Evolutionary conservation across 768 basidiomycete genomes (phyloP), one percentile per base, ranked within the genome.

Genomic region (Rhizopogon vulgaris): DNA sequence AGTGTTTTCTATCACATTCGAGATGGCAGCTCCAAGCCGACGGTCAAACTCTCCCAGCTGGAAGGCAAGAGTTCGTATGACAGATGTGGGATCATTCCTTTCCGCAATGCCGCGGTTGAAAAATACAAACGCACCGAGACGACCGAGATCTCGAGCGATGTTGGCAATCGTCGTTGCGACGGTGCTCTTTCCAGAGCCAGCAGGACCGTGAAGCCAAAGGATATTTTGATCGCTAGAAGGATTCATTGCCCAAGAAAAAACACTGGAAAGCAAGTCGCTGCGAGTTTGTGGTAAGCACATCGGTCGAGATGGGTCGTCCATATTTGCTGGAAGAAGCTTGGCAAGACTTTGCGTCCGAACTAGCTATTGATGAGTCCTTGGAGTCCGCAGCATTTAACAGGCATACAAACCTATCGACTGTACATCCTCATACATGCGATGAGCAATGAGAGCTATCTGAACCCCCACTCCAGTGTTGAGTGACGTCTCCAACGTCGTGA

Each of bases 131-230:
- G 71, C 67, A 7, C 71, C 70, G 5, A 71, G 71, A 30, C 64
- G 66, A 11, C 63, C 63, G 5, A 64, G 52, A 1, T 68, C 58
- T n/a, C 63, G 57, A 25, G 66, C 67, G 25, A 69, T 41, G 48
- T 67, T 63, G 34, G 70, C 70, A 11, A 71, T 51, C 0, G 71
- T 72, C 0, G 65, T 72, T 4, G 70, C 49, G 18, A 71, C 56
- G 1, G 70, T 63, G 36, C 70, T 73, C 58, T 71, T 71, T 10
- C 70, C 71, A 5, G 68, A 52, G 15, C 70, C 70, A 0, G 71
- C 69, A 34, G 69, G 62, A 7, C 71, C 69, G 30, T 66, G 58
- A 27, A 71, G 48, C 70, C 71, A 71, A 34, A 63, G 69, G 7
- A 71, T 49, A 17, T 56, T 68, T 3, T 52, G 28, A 18, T 53